phyloP scores from a whole-genome alignment of 345 rosid genomes.

The Rhizophora mangle region DNA sequence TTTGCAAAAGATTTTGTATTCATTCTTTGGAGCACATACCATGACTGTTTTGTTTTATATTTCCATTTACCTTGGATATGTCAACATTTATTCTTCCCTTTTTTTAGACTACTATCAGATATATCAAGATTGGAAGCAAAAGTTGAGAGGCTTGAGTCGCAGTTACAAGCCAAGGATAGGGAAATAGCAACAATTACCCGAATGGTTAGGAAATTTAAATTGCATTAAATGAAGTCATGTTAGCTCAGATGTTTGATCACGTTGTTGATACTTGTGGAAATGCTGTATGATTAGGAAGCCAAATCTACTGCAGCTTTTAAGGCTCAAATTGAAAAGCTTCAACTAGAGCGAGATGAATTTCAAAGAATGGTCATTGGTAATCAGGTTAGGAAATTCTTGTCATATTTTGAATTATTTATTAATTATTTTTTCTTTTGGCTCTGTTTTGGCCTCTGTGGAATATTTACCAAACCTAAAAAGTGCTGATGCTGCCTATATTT shows the following conservation, averaged over 20 bases:
- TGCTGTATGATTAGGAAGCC: conserved; percentile 58
- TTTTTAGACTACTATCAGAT: conserved; percentile 62
- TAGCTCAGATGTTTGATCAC: conserved; percentile 12
- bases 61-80: too few species aligned
- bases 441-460: not conserved
- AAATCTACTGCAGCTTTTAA: conserved; percentile 81
- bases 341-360: conserved; percentile 95
- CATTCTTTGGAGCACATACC: too few species aligned
- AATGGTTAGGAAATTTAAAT: conserved; percentile 50
- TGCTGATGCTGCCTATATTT: conserved; percentile 16
- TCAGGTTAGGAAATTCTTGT: conserved; percentile 48
- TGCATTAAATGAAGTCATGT: not conserved
- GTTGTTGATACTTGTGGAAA: conserved; percentile 9
- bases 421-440: not conserved
- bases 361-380: conserved; percentile 96
- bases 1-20: too few species aligned
- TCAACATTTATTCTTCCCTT: not conserved
- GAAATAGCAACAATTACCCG: conserved; percentile 90
- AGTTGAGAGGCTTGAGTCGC: conserved; percentile 89
- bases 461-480: conserved; percentile 9
- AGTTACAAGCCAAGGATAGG: conserved; percentile 79
- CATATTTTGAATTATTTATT: not conserved
- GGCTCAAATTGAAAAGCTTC: conserved; percentile 85
- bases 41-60: too few species aligned
- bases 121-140: conserved; percentile 86